phyloP scores from a whole-genome alignment of 495 filamentous ascomycete genomes.

The Trichoderma gamsii region DNA sequence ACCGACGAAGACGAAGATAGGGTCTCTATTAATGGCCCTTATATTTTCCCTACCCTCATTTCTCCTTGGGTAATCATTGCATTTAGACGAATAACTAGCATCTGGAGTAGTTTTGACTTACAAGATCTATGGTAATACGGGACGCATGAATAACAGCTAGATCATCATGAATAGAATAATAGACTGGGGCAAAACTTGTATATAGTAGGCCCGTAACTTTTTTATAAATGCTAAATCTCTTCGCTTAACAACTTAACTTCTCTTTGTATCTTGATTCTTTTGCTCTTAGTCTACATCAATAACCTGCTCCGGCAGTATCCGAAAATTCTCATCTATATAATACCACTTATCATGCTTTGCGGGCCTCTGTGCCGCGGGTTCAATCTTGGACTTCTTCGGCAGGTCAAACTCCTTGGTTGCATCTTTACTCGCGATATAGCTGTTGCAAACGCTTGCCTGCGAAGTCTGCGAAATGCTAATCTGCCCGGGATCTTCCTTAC shows the following conservation, averaged over 20 bases:
- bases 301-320: background rate
- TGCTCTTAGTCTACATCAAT: background rate
- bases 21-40: background rate
- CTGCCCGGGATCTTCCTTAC: conserved; percentile 18
- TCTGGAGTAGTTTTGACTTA: background rate
- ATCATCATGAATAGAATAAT: background rate
- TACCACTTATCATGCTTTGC: conserved; percentile 7
- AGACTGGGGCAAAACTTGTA: background rate
- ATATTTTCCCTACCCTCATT: background rate
- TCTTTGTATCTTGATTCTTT: background rate
- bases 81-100: no score
- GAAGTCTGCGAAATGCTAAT: conserved; percentile 10
- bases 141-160: background rate
- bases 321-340: conserved; percentile 1
- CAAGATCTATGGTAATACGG: background rate
- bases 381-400: conserved; percentile 7
- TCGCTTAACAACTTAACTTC: background rate
- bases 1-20: background rate
- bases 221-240: no score
- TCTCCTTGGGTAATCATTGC: background rate
- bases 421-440: background rate
- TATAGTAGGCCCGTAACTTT: no score
- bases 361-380: background rate
- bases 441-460: background rate
- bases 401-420: conserved; percentile 7